A percentile compares a stretch with the other conserved stretches of the same genome.
These are phyloP conservation scores for Kodamaea neixiangensis DNA, from an alignment of 805 yeast genomes.

Conservation along the genomic window DNA sequence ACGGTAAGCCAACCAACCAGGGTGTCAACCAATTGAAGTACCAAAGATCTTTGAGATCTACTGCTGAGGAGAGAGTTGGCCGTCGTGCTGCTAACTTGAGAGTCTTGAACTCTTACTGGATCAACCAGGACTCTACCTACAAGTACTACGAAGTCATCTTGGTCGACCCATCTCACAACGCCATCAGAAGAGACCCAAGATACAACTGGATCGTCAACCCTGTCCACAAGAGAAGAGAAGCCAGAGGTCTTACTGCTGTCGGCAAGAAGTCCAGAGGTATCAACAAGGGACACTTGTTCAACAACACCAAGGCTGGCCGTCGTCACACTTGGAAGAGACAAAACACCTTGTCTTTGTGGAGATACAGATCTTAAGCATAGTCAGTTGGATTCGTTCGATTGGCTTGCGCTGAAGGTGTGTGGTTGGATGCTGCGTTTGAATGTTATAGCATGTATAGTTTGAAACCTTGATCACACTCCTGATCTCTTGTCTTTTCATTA, in stretches of 20 bases:
- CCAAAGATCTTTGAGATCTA: constrained; percentile 97
- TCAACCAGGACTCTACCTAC: constrained; percentile 99
- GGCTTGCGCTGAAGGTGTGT: constrained; percentile 7
- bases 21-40: constrained; percentile 99
- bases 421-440: constrained; percentile 7
- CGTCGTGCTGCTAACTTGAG: constrained; percentile 98
- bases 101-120: constrained; percentile 99
- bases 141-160: constrained; percentile 98
- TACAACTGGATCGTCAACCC: constrained; percentile 99
- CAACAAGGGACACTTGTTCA: constrained; percentile 99
- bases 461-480: neutral
- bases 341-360: constrained; percentile 98
- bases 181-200: constrained; percentile 97
- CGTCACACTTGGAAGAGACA: constrained; percentile 99
- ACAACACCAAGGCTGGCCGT: constrained; percentile 98
- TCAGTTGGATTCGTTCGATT: constrained; percentile 6
- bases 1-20: constrained; percentile 99
- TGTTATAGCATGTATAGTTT: constrained; percentile 5
- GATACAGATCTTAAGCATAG: constrained; percentile 84
- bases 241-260: constrained; percentile 97
- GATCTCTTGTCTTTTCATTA: no score
- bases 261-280: constrained; percentile 99
- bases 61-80: constrained; percentile 99
- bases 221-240: constrained; percentile 99
- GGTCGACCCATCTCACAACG: constrained; percentile 97